These are phyloP conservation scores for Sporothrix phasma DNA, from an alignment of 2,329 filamentous ascomycete species.

Conservation along the genomic window DNA sequence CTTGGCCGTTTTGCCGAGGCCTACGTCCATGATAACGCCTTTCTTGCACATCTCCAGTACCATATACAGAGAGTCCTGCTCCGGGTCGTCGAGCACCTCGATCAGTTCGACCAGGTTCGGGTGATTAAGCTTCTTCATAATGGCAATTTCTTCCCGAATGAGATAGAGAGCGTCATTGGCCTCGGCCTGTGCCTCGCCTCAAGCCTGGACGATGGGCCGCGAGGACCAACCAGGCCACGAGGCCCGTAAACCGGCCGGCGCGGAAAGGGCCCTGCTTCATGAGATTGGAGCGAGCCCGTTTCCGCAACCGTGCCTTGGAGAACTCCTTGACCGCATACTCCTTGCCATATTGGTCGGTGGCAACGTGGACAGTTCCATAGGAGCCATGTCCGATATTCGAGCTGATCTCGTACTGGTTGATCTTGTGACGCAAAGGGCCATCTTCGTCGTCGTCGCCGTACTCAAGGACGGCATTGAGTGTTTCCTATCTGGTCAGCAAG, in stretches of 20 bases:
- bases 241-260: slow-evolving; percentile 41
- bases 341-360: slow-evolving; percentile 77
- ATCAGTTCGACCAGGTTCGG: slow-evolving; percentile 87
- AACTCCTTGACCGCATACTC: slow-evolving; percentile 98
- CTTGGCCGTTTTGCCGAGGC: slow-evolving; percentile 68
- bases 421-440: slow-evolving; percentile 68
- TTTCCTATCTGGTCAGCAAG: slow-evolving; percentile 51
- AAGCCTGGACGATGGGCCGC: slow-evolving; percentile 18
- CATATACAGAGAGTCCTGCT: slow-evolving; percentile 96
- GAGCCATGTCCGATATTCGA: slow-evolving; percentile 96
- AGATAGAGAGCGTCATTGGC: slow-evolving; percentile 65
- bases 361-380: slow-evolving; percentile 86
- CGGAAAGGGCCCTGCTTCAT: slow-evolving; percentile 46
- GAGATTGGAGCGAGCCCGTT: slow-evolving; percentile 82
- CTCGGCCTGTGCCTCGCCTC: slow-evolving; percentile 43
- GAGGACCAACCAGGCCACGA: slow-evolving; percentile 17
- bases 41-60: slow-evolving; percentile 99
- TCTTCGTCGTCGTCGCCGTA: slow-evolving; percentile 79
- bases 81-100: slow-evolving; percentile 90
- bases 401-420: slow-evolving; percentile 91
- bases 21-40: slow-evolving; percentile 93
- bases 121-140: slow-evolving; percentile 98
- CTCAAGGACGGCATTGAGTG: slow-evolving; percentile 77
- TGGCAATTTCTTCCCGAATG: slow-evolving; percentile 92
- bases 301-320: slow-evolving; percentile 82